Evolutionary conservation across 2,329 filamentous ascomycete species (phyloP).

Genomic region (Ascochyta lentis): DNA sequence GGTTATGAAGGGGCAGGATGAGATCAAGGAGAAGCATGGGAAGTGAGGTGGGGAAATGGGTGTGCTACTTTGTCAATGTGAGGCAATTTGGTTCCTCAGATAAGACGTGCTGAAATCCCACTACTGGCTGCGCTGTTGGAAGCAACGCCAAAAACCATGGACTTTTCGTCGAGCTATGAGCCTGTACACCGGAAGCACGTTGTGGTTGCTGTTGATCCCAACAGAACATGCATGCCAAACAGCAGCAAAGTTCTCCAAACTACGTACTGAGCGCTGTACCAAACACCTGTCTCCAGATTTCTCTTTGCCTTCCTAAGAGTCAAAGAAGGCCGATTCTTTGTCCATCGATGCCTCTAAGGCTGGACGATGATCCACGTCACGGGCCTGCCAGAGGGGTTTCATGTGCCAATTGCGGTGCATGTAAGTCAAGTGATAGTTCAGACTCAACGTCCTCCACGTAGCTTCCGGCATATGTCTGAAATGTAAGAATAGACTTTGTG

Average conservation of each 20-base stretch:
- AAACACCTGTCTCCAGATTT: background rate
- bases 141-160: too few species aligned
- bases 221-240: background rate
- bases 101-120: background rate
- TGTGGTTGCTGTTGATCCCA: too few species aligned
- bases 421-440: constrained; percentile 1
- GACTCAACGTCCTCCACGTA: constrained; percentile 7
- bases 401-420: constrained; percentile 6
- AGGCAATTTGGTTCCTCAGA: background rate
- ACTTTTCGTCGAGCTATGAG: too few species aligned
- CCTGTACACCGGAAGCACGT: too few species aligned
- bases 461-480: background rate
- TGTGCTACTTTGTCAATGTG: too few species aligned
- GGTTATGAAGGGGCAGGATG: constrained; percentile 31
- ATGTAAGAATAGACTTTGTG: background rate
- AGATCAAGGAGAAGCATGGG: constrained; percentile 27
- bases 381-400: background rate
- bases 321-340: constrained; percentile 7
- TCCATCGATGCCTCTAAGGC: constrained; percentile 4
- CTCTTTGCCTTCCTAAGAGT: constrained; percentile 4
- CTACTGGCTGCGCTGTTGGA: too few species aligned
- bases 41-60: background rate
- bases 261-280: background rate
- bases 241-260: background rate
- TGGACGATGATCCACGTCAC: background rate